These are phyloP conservation scores for Pythium periplocum DNA, from an alignment of 352 stramenopile species.

Conservation along the genomic window DNA sequence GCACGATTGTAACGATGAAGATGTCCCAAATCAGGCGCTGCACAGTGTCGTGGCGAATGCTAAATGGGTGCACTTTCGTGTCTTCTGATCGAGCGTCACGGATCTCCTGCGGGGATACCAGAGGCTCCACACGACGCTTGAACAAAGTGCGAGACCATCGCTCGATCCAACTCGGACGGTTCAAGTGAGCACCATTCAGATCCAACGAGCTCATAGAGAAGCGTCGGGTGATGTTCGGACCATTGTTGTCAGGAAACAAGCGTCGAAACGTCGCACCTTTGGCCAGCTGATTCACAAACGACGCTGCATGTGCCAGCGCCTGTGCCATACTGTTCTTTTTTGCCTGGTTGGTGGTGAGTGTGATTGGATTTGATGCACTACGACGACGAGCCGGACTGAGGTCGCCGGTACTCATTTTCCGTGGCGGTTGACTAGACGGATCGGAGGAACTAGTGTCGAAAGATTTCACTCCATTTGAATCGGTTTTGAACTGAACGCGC, in stretches of 20 bases:
- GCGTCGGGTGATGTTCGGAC: constrained; percentile 27
- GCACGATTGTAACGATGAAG: constrained; percentile 47
- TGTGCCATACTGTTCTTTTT: neutral
- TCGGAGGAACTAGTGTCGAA: no score
- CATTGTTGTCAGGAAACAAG: constrained; percentile 5
- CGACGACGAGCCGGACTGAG: no score
- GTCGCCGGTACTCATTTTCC: no score
- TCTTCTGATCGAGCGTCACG: constrained; percentile 28
- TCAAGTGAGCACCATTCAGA: constrained; percentile 6
- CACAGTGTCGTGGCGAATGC: constrained; percentile 42
- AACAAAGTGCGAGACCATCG: constrained; percentile 7
- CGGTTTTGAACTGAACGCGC: no score
- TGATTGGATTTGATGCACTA: neutral
- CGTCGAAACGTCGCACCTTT: neutral
- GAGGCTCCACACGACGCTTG: constrained; percentile 6
- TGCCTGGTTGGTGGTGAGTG: neutral
- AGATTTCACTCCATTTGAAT: no score
- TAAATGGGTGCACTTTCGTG: constrained; percentile 28
- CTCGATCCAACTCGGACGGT: constrained; percentile 1
- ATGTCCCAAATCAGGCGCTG: constrained; percentile 43
- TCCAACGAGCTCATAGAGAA: constrained; percentile 29
- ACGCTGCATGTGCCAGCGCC: neutral
- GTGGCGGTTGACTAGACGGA: no score
- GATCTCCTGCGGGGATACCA: constrained; percentile 29
- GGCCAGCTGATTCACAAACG: neutral